Evolutionary conservation across 352 stramenopile genomes (phyloP).

Genomic region (Globisporangium spinosum): DNA sequence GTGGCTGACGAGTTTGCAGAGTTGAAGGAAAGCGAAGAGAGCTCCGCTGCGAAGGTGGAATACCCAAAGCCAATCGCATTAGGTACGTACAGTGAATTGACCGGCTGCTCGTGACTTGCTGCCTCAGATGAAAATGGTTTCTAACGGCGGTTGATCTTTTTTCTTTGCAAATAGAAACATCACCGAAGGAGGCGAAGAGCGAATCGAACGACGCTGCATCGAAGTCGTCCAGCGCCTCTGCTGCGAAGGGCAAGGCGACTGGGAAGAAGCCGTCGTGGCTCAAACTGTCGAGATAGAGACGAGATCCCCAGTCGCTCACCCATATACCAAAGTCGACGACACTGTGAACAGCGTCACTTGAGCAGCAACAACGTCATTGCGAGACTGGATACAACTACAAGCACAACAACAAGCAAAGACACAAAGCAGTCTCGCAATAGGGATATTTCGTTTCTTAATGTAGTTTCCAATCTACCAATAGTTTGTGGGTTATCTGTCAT

Average conservation of each 20-base stretch:
- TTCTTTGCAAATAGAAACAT: conserved; percentile 6
- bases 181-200: conserved; percentile 17
- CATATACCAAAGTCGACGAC: background rate
- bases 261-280: conserved; percentile 74
- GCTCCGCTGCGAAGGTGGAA: conserved; percentile 20
- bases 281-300: conserved; percentile 43
- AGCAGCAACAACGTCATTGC: background rate
- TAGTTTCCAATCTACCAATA: conserved; percentile 3
- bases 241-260: conserved; percentile 26
- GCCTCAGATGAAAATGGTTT: background rate
- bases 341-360: background rate
- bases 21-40: conserved; percentile 32
- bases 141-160: background rate
- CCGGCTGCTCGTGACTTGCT: background rate
- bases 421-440: background rate
- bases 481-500: background rate
- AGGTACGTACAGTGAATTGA: background rate
- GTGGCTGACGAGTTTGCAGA: conserved; percentile 32
- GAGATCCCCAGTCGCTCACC: background rate
- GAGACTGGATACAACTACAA: background rate
- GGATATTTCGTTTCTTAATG: background rate
- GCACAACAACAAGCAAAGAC: background rate
- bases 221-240: conserved; percentile 25
- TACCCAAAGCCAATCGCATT: conserved; percentile 52
- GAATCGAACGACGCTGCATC: conserved; percentile 24